These are phyloP conservation scores for Globisporangium camurandrum DNA, from an alignment of 352 stramenopile genomes.

Conservation along the genomic window DNA sequence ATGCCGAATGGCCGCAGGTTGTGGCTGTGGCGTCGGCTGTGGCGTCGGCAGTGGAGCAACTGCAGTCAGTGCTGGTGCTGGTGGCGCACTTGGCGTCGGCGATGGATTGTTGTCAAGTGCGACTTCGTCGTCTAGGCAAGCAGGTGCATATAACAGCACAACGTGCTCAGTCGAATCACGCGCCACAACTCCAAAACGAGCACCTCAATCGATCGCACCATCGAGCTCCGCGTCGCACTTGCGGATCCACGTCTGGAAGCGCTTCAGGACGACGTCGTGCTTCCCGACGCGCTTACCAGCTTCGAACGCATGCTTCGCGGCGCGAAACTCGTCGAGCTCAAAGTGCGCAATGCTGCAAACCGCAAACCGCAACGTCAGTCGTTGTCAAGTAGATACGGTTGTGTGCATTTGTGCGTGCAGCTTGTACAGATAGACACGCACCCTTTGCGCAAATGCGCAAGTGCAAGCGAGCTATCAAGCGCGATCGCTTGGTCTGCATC, in stretches of 20 bases:
- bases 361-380: not conserved
- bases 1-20: slow-evolving; percentile 22
- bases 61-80: not conserved
- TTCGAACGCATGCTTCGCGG: slow-evolving; percentile 58
- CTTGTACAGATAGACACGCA: slow-evolving; percentile 19
- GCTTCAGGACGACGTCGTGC: slow-evolving; percentile 32
- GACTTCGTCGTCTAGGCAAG: slow-evolving; percentile 1
- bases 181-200: not conserved
- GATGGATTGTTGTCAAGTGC: slow-evolving; percentile 1
- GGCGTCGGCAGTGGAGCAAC: not conserved
- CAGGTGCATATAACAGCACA: not conserved
- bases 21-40: not conserved
- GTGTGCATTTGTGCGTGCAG: not conserved
- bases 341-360: slow-evolving; percentile 63
- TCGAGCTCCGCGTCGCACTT: slow-evolving; percentile 83
- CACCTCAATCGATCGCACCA: slow-evolving; percentile 31
- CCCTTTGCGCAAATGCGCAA: slow-evolving; percentile 72
- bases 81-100: not conserved
- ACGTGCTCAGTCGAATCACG: not conserved
- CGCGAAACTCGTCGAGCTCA: slow-evolving; percentile 62
- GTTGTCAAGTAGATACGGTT: not conserved
- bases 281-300: slow-evolving; percentile 29
- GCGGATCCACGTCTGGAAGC: slow-evolving; percentile 80
- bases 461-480: slow-evolving; percentile 36
- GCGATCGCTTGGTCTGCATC: slow-evolving; percentile 45